These are phyloP conservation scores for Rhodosorus marinus DNA, from an alignment of 23 red algal species.

Conservation along the genomic window DNA sequence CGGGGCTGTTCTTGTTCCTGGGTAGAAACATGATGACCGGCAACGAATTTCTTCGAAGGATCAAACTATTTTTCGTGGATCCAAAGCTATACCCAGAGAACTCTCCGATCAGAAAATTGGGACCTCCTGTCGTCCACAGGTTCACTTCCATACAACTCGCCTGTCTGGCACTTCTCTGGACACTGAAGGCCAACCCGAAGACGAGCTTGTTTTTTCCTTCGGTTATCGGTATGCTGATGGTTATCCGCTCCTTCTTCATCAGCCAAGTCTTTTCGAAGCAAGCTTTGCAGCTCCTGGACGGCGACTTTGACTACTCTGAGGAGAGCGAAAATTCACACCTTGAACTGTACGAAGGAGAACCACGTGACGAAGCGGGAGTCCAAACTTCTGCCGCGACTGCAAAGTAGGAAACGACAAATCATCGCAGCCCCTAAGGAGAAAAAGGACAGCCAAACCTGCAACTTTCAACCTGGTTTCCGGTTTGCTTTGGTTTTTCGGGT, in stretches of 20 bases:
- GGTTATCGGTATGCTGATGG: slow-evolving; percentile 63
- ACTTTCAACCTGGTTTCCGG: no score
- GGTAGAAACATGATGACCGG: slow-evolving; percentile 81
- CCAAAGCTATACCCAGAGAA: slow-evolving; percentile 33
- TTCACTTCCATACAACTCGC: slow-evolving; percentile 48
- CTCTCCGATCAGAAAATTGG: slow-evolving; percentile 29
- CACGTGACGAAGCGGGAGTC: no score
- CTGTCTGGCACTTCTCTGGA: slow-evolving; percentile 48
- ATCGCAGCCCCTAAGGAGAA: no score
- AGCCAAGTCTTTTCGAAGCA: slow-evolving; percentile 17
- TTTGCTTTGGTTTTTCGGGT: no score
- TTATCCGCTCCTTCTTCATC: slow-evolving; percentile 21
- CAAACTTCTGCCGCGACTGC: no score
- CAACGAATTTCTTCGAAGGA: slow-evolving; percentile 60
- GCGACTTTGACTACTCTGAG: slow-evolving; percentile 25
- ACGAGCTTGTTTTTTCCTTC: slow-evolving; percentile 87
- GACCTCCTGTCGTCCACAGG: slow-evolving; percentile 16
- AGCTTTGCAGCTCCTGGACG: slow-evolving; percentile 38
- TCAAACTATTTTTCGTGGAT: slow-evolving; percentile 63
- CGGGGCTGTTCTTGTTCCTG: slow-evolving; percentile 68
- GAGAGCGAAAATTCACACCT: not conserved
- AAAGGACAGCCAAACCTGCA: no score
- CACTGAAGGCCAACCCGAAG: slow-evolving; percentile 66
- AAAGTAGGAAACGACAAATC: no score
- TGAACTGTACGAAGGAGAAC: no score